Evolutionary conservation across 768 basidiomycete species (phyloP).

Genomic region (Peribolospora baueri): DNA sequence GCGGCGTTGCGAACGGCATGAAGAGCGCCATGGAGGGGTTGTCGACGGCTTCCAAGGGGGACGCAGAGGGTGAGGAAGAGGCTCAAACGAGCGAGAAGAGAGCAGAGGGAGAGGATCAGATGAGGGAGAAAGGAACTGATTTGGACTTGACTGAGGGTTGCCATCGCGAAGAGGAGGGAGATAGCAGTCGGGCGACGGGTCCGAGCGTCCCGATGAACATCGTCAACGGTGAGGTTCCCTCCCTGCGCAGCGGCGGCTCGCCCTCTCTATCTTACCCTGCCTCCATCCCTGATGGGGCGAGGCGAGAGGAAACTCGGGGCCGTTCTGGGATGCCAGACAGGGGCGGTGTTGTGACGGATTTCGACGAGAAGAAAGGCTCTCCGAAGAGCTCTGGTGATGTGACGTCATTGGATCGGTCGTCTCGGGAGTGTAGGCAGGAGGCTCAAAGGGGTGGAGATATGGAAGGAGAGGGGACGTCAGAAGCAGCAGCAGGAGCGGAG

Average conservation of each 20-base stretch:
- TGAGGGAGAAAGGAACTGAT: neutral
- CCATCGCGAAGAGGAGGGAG: neutral
- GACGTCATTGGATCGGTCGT: no score
- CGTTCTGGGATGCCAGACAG: no score
- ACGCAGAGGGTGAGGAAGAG: conserved; percentile 4
- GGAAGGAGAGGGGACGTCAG: neutral
- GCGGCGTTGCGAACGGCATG: conserved; percentile 6
- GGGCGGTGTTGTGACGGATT: no score
- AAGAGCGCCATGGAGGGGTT: conserved; percentile 7
- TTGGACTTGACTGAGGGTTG: neutral
- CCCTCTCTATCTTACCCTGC: no score
- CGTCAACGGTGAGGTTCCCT: no score
- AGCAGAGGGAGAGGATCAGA: neutral
- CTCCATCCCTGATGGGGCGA: no score
- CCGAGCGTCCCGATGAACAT: no score
- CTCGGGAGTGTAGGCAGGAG: conserved; percentile 3
- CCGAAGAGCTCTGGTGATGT: no score
- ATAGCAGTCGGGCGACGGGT: no score
- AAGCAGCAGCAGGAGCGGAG: neutral
- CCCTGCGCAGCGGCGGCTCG: no score
- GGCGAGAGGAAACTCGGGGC: no score
- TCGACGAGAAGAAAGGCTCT: no score
- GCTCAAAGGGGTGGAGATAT: conserved; percentile 10
- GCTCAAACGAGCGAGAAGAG: neutral
- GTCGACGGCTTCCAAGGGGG: conserved; percentile 35